phyloP scores from a whole-genome alignment of 805 yeast genomes.

The Yamadazyma kitorensis region DNA sequence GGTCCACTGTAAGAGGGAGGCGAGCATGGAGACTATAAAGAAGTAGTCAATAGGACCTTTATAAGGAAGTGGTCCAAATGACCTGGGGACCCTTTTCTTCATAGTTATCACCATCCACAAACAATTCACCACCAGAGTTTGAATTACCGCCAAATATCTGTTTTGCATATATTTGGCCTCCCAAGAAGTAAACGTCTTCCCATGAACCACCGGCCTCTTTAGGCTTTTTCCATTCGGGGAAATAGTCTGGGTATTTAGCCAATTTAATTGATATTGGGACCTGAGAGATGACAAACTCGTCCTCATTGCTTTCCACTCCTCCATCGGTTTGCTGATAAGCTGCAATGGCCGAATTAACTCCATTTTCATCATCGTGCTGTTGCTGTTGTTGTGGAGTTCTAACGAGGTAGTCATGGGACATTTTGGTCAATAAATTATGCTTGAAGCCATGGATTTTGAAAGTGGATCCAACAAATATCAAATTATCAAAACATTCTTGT shows the following conservation, averaged over 20 bases:
- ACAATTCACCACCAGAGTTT: conserved; percentile 57
- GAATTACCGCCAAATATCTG: conserved; percentile 68
- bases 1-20: no score
- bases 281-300: conserved; percentile 45
- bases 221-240: conserved; percentile 84
- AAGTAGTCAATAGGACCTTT: no score
- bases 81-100: conserved; percentile 78
- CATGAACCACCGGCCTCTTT: conserved; percentile 53
- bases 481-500: conserved; percentile 81
- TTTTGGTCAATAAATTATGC: conserved; percentile 60
- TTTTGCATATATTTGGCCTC: conserved; percentile 84
- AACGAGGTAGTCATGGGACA: conserved; percentile 56
- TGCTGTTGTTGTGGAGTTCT: conserved; percentile 26
- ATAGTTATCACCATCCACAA: conserved; percentile 66
- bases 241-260: conserved; percentile 82
- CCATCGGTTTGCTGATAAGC: conserved; percentile 45
- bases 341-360: conserved; percentile 37
- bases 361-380: conserved; percentile 20
- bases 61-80: conserved; percentile 55
- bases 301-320: conserved; percentile 20
- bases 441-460: conserved; percentile 71
- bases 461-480: conserved; percentile 79
- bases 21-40: no score
- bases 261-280: conserved; percentile 74
- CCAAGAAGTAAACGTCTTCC: conserved; percentile 75